Base-by-base conservation (phyloP, 352 stramenopile genomes). In the Vaucheria bursata region DNA sequence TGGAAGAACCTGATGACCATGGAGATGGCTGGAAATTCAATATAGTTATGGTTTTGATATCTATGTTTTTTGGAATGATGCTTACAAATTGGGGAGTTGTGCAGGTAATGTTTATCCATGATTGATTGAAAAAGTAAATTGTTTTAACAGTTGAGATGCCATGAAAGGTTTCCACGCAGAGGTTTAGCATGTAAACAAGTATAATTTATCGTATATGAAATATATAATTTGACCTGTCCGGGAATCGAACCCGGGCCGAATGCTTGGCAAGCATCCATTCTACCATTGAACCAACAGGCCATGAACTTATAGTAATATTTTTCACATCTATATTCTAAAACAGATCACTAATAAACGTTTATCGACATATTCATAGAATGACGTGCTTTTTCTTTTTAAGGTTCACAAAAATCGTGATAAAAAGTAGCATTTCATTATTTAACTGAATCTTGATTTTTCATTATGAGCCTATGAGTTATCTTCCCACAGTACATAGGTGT, bases 1-100 rank as follows among this genome's bases (percentile, higher is more conserved):
- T 31, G 40, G 6, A 2, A 40, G 65, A 72, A 34, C 65, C 65
- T 38, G 65, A 72, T 8, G 79, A 88, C 38, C 40, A 75, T 1
- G 80, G 86, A 1, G 91, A 95, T 72, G 90, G 89, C 18, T 97
- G 92, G 92, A 94, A 95, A 82, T 93, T 97, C 72, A 95, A 97
- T 82, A 84, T 89, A 49, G 92, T 97, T 85, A 91, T 98, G 81
- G 88, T 88, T 45, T 83, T 96, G 39, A 88, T 94, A 4, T 90
- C 87, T 34, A 90, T 95, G 66, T 98, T 95, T 89, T 94, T 95
- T 89, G 86, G 91, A 0, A 97, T 97, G 92, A 89, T 93, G 36
- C 87, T 98, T 50, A 97, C 93, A 5, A 90, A 94, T 80, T 98
- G 93, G 93, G 91, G 94, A 66, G 91, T 89, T 0, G 89, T 92